phyloP scores from a whole-genome alignment of 1,139 yeast species.

The Candida tetrigidarum region DNA sequence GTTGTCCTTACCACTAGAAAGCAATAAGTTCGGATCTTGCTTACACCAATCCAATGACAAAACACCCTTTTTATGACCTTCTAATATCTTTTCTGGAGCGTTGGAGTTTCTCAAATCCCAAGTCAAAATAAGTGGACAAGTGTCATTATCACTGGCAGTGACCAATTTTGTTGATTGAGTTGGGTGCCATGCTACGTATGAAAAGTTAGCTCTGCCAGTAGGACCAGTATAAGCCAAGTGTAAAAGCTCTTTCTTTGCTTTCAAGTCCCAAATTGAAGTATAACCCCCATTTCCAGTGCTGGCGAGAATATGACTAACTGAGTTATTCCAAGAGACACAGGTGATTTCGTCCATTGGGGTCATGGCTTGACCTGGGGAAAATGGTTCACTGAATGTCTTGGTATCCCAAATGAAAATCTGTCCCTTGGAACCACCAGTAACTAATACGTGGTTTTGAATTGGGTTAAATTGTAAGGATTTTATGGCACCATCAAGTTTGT shows the following conservation, averaged over 20 bases:
- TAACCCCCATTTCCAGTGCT: constrained; percentile 83
- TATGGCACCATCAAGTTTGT: constrained; percentile 72
- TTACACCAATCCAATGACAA: constrained; percentile 93
- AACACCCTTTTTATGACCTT: constrained; percentile 89
- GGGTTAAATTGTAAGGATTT: constrained; percentile 81
- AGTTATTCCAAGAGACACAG: constrained; percentile 88
- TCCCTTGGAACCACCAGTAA: constrained; percentile 86
- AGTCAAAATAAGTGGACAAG: constrained; percentile 76
- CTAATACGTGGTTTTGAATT: constrained; percentile 70
- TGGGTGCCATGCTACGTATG: constrained; percentile 89
- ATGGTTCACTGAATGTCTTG: constrained; percentile 61
- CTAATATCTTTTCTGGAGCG: constrained; percentile 77
- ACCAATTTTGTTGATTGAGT: constrained; percentile 79
- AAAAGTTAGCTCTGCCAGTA: constrained; percentile 60
- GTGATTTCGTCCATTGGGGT: constrained; percentile 84
- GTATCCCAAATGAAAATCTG: constrained; percentile 93
- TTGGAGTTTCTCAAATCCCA: constrained; percentile 97
- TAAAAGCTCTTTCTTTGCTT: constrained; percentile 83
- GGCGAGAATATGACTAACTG: constrained; percentile 87
- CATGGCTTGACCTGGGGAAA: constrained; percentile 77
- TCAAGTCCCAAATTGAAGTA: constrained; percentile 94
- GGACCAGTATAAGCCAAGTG: constrained; percentile 71
- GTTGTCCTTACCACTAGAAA: constrained; percentile 93
- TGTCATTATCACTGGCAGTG: constrained; percentile 86
- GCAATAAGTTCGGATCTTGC: constrained; percentile 74